These are phyloP conservation scores for Porphyrellus sp. DNA, from an alignment of 1,284 basidiomycete species.

Conservation along the genomic window DNA sequence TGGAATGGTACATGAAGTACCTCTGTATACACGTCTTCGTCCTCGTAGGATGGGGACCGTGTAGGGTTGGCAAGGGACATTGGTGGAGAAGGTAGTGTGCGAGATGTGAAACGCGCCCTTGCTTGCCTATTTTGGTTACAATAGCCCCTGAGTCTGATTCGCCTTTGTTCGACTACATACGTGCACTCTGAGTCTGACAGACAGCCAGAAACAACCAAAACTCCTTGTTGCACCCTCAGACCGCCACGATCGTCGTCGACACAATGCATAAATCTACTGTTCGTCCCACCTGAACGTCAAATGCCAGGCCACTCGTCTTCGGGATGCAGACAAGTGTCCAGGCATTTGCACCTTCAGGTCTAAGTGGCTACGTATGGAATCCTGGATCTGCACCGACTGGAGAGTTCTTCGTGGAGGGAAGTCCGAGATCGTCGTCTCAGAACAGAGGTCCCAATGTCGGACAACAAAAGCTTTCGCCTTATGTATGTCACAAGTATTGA, in stretches of 20 bases:
- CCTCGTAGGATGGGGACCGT: slow-evolving; percentile 20
- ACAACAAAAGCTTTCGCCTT: no score
- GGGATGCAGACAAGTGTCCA: slow-evolving; percentile 8
- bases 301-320: slow-evolving; percentile 1
- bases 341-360: slow-evolving; percentile 1
- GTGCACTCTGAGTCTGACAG: not conserved
- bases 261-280: not conserved
- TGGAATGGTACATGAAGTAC: slow-evolving; percentile 3
- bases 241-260: no score
- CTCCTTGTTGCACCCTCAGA: no score
- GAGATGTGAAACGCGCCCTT: not conserved
- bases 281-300: not conserved
- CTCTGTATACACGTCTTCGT: slow-evolving; percentile 20
- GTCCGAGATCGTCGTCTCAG: no score
- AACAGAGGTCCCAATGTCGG: no score
- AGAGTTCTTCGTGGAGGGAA: no score
- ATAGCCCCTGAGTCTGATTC: slow-evolving; percentile 1
- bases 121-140: not conserved
- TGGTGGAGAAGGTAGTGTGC: not conserved
- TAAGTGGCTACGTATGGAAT: not conserved
- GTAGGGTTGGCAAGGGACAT: slow-evolving; percentile 5
- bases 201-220: no score
- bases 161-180: not conserved
- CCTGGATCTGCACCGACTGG: not conserved
- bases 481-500: no score